Evolutionary conservation across 192 early-diverging fungal genomes (phyloP).

Genomic region (Coemansia sp.): DNA sequence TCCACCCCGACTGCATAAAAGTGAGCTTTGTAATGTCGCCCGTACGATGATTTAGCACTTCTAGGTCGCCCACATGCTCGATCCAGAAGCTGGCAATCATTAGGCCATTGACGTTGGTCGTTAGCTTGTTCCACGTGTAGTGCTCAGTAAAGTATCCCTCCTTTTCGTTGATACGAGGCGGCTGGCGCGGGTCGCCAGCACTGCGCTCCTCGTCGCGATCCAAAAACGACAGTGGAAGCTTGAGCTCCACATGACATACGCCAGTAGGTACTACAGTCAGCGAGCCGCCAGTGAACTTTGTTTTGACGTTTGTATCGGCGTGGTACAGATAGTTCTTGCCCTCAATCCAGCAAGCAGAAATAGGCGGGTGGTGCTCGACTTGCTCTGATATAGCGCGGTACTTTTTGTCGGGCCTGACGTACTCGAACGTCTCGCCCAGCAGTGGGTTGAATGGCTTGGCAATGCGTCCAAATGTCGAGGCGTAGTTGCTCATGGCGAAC

Average conservation of each 20-base stretch:
- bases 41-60: slow-evolving; percentile 79
- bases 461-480: slow-evolving; percentile 75
- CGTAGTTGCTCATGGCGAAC: slow-evolving; percentile 87
- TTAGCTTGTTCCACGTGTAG: slow-evolving; percentile 87
- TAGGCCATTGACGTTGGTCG: slow-evolving; percentile 81
- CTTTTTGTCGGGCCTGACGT: slow-evolving; percentile 72
- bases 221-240: slow-evolving; percentile 60
- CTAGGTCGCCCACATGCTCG: slow-evolving; percentile 83
- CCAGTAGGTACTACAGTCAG: slow-evolving; percentile 81
- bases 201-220: slow-evolving; percentile 40
- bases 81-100: slow-evolving; percentile 84
- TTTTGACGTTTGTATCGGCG: slow-evolving; percentile 84
- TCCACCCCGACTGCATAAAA: slow-evolving; percentile 76
- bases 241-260: slow-evolving; percentile 75
- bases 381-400: slow-evolving; percentile 86
- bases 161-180: slow-evolving; percentile 42
- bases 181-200: slow-evolving; percentile 28
- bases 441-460: slow-evolving; percentile 91
- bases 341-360: slow-evolving; percentile 85
- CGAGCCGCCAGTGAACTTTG: slow-evolving; percentile 83
- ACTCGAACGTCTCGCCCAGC: slow-evolving; percentile 88
- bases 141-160: slow-evolving; percentile 69
- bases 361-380: slow-evolving; percentile 88
- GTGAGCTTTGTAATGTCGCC: slow-evolving; percentile 74
- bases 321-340: slow-evolving; percentile 77